These are phyloP conservation scores for Turnera subulata DNA, from an alignment of 345 rosid genomes.

Conservation along the genomic window DNA sequence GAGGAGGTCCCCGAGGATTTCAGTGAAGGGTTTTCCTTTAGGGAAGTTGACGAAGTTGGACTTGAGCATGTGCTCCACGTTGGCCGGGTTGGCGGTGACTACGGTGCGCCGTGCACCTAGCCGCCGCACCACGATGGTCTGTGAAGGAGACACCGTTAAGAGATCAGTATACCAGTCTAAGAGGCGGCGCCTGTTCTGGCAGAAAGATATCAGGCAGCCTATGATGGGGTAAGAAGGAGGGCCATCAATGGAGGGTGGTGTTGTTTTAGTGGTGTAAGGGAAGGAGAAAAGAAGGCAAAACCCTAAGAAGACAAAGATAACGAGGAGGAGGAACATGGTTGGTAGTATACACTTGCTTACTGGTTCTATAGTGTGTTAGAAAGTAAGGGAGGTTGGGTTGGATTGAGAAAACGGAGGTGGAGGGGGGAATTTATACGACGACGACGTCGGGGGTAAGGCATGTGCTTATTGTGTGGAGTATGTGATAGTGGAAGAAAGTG, in stretches of 20 bases:
- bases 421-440: no score
- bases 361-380: no score
- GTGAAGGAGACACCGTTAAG: slow-evolving; percentile 45
- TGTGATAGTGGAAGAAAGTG: no score
- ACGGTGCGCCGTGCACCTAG: slow-evolving; percentile 54
- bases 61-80: slow-evolving; percentile 68
- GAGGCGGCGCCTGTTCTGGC: slow-evolving; percentile 53
- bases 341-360: no score
- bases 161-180: slow-evolving; percentile 75
- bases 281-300: no score
- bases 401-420: no score
- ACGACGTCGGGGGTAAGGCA: no score
- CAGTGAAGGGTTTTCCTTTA: slow-evolving; percentile 77
- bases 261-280: no score
- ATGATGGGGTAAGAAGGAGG: slow-evolving; percentile 57
- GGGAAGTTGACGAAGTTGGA: slow-evolving; percentile 66
- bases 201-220: slow-evolving; percentile 66
- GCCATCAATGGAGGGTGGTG: not conserved
- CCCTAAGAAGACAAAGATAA: not conserved
- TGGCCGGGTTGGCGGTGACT: slow-evolving; percentile 64
- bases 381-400: no score
- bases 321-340: not conserved
- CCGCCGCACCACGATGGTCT: slow-evolving; percentile 48
- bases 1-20: slow-evolving; percentile 71
- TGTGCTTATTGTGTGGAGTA: no score